phyloP scores from a whole-genome alignment of 352 stramenopile species.

The Phytopythium vexans region DNA sequence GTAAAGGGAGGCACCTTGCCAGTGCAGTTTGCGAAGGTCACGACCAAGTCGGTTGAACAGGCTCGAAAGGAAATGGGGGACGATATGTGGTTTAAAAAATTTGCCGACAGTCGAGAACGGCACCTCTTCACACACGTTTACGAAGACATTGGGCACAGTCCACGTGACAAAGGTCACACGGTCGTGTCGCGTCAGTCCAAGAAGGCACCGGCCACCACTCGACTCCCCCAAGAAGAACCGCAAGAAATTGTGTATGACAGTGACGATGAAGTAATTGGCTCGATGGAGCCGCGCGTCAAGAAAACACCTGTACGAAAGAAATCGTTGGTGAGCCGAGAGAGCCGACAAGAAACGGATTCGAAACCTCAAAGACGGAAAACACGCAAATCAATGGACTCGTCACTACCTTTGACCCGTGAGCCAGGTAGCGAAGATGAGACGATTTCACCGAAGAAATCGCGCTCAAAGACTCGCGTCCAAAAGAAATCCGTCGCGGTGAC shows the following conservation, averaged over 20 bases:
- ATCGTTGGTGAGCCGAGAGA: constrained; percentile 1
- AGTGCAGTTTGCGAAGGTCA: constrained; percentile 17
- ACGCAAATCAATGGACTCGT: too few species aligned
- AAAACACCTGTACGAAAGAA: not conserved
- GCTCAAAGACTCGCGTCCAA: too few species aligned
- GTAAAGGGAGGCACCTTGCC: constrained; percentile 33
- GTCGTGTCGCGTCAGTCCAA: constrained; percentile 3
- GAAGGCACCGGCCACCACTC: not conserved
- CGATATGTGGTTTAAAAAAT: constrained; percentile 38
- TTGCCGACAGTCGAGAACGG: constrained; percentile 36
- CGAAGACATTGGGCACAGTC: constrained; percentile 7
- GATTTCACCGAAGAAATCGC: too few species aligned
- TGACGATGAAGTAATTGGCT: too few species aligned
- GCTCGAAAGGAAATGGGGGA: constrained; percentile 30
- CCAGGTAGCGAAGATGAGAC: too few species aligned
- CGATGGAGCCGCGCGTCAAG: constrained; percentile 1
- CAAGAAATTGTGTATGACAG: too few species aligned
- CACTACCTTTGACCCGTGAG: too few species aligned
- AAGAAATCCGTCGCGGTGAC: too few species aligned
- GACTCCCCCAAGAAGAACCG: constrained; percentile 4
- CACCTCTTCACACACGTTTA: constrained; percentile 29
- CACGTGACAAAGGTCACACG: not conserved
- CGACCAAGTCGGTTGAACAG: constrained; percentile 29
- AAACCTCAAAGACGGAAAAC: too few species aligned
- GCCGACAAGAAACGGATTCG: too few species aligned